Percentiles rank a stretch among this genome's conserved stretches.
Conservation (phyloP, 2,329 filamentous ascomycete species). For the Decorospora gaudefroyi region DNA sequence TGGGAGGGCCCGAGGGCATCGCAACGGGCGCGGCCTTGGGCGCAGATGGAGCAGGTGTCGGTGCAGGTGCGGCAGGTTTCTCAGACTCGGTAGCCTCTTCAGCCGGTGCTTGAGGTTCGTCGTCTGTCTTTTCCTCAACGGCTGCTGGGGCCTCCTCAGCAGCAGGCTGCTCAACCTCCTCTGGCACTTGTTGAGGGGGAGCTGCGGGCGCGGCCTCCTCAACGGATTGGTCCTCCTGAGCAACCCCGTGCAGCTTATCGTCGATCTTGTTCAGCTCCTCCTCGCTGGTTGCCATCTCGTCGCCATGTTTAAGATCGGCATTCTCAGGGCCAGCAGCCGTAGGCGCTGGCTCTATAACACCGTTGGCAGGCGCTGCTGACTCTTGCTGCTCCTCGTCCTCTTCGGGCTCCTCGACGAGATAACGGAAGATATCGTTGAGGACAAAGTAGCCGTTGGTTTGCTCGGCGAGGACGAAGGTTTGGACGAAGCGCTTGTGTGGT, state of each 20-base stretch:
- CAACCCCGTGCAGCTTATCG: slow-evolving; percentile 72
- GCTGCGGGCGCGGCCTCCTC: slow-evolving; percentile 39
- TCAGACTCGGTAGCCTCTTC: slow-evolving; percentile 52
- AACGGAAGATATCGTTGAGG: slow-evolving; percentile 96
- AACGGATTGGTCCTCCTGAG: slow-evolving; percentile 40
- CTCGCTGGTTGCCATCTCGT: slow-evolving; percentile 49
- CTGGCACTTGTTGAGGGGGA: slow-evolving; percentile 46
- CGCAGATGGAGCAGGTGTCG: slow-evolving; percentile 57
- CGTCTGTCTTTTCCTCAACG: slow-evolving; percentile 45
- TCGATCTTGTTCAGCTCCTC: slow-evolving; percentile 61
- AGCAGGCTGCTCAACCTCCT: slow-evolving; percentile 42
- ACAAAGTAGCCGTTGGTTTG: slow-evolving; percentile 98
- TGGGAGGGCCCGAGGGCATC: slow-evolving; percentile 62
- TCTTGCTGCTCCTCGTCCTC: slow-evolving; percentile 58
- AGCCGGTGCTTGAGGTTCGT: slow-evolving; percentile 37
- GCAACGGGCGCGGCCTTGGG: slow-evolving; percentile 62
- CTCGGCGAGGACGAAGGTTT: slow-evolving; percentile 95
- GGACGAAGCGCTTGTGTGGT: slow-evolving; percentile 92
- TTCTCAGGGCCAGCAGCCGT: slow-evolving; percentile 40
- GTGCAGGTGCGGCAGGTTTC: slow-evolving; percentile 67
- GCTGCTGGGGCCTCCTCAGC: slow-evolving; percentile 49
- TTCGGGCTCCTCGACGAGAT: slow-evolving; percentile 82
- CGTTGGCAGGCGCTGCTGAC: slow-evolving; percentile 42
- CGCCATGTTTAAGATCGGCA: slow-evolving; percentile 39
- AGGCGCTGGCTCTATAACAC: slow-evolving; percentile 49